Evolutionary conservation across 75 land plant genomes (phyloP).

Genomic region (Cupressus sempervirens): DNA sequence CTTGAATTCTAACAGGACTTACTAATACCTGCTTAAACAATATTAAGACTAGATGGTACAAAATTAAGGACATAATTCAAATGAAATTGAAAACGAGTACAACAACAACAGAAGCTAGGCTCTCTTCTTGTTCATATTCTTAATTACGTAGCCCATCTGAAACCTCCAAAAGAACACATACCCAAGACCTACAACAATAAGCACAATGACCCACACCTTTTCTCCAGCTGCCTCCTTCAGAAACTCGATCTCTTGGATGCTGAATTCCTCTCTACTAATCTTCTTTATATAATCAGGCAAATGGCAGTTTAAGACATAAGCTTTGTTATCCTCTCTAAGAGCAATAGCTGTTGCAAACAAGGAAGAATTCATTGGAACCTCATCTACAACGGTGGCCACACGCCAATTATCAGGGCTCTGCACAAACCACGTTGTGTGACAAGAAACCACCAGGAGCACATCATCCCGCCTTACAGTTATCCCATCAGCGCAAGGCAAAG

Average conservation of each 20-base stretch:
- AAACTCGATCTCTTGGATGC: conserved; percentile 57
- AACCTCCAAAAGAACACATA: conserved; percentile 71
- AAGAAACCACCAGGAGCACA: conserved; percentile 53
- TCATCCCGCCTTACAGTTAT: conserved; percentile 56
- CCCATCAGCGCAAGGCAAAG: conserved; percentile 37
- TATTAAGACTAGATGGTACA: too few relatives aligned
- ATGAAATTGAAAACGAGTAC: not conserved
- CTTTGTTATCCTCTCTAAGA: conserved; percentile 47
- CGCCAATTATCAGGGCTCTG: conserved; percentile 68
- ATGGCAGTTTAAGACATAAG: conserved; percentile 51
- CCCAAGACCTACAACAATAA: conserved; percentile 58
- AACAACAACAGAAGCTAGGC: conserved; percentile 8
- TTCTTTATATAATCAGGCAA: conserved; percentile 16
- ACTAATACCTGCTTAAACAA: too few relatives aligned
- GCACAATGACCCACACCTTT: conserved; percentile 44
- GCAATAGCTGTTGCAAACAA: conserved; percentile 36
- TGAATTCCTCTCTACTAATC: conserved; percentile 32
- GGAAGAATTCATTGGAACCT: conserved; percentile 37
- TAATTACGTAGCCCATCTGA: conserved; percentile 57
- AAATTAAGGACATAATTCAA: not conserved
- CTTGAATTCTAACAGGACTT: too few relatives aligned
- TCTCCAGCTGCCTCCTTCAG: conserved; percentile 42
- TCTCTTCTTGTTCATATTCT: conserved; percentile 51
- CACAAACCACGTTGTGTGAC: conserved; percentile 35
- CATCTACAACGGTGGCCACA: conserved; percentile 50